Evolutionary conservation across 2,329 filamentous ascomycete species (phyloP).

Genomic region (Pyrenophora tritici-repentis): DNA sequence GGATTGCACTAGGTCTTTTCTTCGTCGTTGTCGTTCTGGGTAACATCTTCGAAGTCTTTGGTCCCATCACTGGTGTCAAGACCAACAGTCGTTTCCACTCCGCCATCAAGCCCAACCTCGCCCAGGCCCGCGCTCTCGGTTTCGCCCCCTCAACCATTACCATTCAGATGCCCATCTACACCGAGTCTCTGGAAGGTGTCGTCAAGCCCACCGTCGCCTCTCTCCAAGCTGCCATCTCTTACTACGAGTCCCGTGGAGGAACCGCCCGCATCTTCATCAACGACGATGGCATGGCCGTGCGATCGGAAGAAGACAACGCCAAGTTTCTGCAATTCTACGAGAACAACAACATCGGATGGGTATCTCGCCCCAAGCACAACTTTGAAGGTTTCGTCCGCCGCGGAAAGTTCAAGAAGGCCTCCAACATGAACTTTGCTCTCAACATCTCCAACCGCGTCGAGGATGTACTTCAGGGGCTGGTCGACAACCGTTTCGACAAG

Average conservation of each 20-base stretch:
- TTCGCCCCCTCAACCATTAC: conserved; percentile 66
- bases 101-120: conserved; percentile 52
- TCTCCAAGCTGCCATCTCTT: conserved; percentile 66
- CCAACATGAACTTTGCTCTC: conserved; percentile 74
- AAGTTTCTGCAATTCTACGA: conserved; percentile 52
- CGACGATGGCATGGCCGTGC: conserved; percentile 68
- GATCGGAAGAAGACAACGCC: conserved; percentile 53
- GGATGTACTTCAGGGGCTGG: conserved; percentile 62
- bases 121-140: conserved; percentile 60
- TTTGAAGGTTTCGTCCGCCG: conserved; percentile 33
- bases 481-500: conserved; percentile 30
- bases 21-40: conserved; percentile 20
- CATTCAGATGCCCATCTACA: conserved; percentile 86
- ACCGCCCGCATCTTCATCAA: conserved; percentile 69
- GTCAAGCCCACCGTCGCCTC: conserved; percentile 76
- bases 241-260: conserved; percentile 60
- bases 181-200: conserved; percentile 75
- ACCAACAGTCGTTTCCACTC: conserved; percentile 82
- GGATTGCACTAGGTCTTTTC: conserved; percentile 58
- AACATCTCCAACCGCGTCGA: conserved; percentile 66
- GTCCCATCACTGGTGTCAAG: conserved; percentile 72
- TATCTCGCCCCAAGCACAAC: conserved; percentile 51
- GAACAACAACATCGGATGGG: conserved; percentile 56
- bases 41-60: conserved; percentile 63
- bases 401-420: conserved; percentile 53